phyloP scores from a whole-genome alignment of 768 basidiomycete species.

The Infundibulicybe gibba region DNA sequence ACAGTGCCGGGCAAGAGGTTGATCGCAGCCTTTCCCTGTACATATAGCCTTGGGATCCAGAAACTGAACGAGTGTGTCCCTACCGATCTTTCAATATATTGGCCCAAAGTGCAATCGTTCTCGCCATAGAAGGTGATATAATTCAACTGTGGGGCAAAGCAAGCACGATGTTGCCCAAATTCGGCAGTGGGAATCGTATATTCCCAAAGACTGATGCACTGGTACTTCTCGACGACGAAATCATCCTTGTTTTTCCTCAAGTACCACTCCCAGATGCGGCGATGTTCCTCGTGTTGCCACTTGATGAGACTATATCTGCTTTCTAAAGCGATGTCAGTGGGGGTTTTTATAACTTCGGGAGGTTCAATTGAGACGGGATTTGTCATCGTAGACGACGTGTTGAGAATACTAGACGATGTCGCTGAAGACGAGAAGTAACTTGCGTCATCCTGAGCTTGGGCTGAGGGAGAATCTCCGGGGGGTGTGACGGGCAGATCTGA shows the following conservation, averaged over 20 bases:
- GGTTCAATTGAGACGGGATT: conserved; percentile 16
- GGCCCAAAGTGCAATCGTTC: conserved; percentile 89
- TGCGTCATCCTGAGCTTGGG: conserved; percentile 24
- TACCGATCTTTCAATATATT: conserved; percentile 85
- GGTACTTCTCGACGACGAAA: conserved; percentile 90
- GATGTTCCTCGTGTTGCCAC: conserved; percentile 83
- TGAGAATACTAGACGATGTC: conserved; percentile 16
- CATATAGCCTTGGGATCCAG: conserved; percentile 77
- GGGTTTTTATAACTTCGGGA: conserved; percentile 51
- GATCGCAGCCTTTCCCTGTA: conserved; percentile 78
- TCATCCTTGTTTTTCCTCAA: conserved; percentile 81
- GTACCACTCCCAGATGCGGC: conserved; percentile 96
- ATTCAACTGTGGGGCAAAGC: conserved; percentile 69
- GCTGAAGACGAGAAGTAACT: conserved; percentile 16
- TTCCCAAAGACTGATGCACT: conserved; percentile 78
- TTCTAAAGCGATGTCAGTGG: conserved; percentile 69
- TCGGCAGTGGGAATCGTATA: conserved; percentile 76
- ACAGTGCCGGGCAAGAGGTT: conserved; percentile 80
- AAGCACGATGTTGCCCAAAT: conserved; percentile 64
- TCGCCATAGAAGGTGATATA: conserved; percentile 90
- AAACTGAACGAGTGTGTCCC: conserved; percentile 64
- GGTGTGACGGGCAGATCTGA: conserved; percentile 31
- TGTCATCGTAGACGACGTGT: conserved; percentile 13
- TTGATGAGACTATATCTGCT: conserved; percentile 68
- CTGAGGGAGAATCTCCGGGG: conserved; percentile 19